These are phyloP conservation scores for Gentiana macrophylla DNA, from an alignment of 257 asterid species.

Conservation along the genomic window DNA sequence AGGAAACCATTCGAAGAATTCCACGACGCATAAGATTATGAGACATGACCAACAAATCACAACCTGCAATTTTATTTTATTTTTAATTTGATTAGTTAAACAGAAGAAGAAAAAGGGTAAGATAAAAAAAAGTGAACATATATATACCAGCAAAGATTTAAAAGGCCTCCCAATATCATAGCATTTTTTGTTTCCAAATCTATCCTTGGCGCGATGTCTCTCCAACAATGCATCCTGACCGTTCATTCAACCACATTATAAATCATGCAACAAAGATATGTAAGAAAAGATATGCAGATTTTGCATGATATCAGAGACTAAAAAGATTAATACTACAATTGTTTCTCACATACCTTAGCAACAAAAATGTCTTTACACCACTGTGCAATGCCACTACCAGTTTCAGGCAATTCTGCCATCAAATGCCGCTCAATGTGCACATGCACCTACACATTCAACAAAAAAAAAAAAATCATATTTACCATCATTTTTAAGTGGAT, in stretches of 20 bases:
- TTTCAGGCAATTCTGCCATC: conserved; percentile 70
- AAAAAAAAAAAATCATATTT: too few species aligned
- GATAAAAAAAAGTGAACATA: background rate
- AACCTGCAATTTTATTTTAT: conserved; percentile 30
- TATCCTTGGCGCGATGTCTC: conserved; percentile 46
- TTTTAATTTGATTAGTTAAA: background rate
- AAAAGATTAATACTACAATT: too few species aligned
- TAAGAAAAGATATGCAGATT: too few species aligned
- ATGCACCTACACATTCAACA: conserved; percentile 44
- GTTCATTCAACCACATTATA: background rate
- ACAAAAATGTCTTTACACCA: conserved; percentile 86
- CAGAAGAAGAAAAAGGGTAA: background rate
- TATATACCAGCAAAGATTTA: conserved; percentile 60
- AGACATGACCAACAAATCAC: conserved; percentile 54
- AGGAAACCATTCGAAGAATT: conserved; percentile 38
- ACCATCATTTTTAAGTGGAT: too few species aligned
- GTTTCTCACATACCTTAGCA: conserved; percentile 38
- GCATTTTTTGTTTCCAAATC: conserved; percentile 40
- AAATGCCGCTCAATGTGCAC: conserved; percentile 57
- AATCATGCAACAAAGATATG: too few species aligned
- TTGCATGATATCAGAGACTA: too few species aligned
- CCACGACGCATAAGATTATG: conserved; percentile 30
- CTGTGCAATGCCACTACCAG: conserved; percentile 55
- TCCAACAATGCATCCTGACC: conserved; percentile 65
- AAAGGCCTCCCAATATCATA: conserved; percentile 48